phyloP scores from a whole-genome alignment of 1,284 basidiomycete genomes.

The Abortiporus biennis region DNA sequence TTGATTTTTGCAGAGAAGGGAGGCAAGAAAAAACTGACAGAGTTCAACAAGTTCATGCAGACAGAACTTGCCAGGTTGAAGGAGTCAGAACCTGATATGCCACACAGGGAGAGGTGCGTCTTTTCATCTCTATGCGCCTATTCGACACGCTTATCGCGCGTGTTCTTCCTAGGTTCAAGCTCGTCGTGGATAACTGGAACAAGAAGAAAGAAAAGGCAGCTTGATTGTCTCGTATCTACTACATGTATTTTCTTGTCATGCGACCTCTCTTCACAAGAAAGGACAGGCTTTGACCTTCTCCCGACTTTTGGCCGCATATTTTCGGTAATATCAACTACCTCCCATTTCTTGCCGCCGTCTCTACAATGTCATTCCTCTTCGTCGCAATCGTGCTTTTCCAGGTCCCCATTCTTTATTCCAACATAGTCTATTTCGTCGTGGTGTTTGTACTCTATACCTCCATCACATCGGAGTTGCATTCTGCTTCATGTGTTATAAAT shows the following conservation, averaged over 20 bases:
- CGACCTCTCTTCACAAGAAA: slow-evolving; percentile 1
- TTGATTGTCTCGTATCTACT: slow-evolving; percentile 7
- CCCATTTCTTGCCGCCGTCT: background rate
- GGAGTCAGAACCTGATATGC: slow-evolving; percentile 60
- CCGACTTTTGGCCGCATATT: background rate
- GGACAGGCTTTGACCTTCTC: background rate
- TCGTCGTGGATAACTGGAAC: slow-evolving; percentile 73
- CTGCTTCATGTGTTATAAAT: too few species aligned
- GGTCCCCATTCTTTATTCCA: too few species aligned
- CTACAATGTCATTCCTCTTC: background rate
- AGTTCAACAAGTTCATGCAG: slow-evolving; percentile 80
- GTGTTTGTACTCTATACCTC: too few species aligned
- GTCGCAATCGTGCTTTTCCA: background rate
- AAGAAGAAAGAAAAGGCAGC: slow-evolving; percentile 51
- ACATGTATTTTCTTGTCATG: slow-evolving; percentile 1
- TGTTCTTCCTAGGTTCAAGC: slow-evolving; percentile 51
- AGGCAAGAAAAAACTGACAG: slow-evolving; percentile 50
- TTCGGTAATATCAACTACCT: background rate
- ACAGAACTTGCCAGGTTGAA: slow-evolving; percentile 70
- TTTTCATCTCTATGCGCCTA: slow-evolving; percentile 2
- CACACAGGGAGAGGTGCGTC: slow-evolving; percentile 64
- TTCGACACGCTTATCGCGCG: background rate
- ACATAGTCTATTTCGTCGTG: too few species aligned
- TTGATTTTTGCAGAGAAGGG: slow-evolving; percentile 14
- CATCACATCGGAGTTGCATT: too few species aligned